Evolutionary conservation across 805 yeast species (phyloP).

Genomic region (Helenozyma rhizophorensis): DNA sequence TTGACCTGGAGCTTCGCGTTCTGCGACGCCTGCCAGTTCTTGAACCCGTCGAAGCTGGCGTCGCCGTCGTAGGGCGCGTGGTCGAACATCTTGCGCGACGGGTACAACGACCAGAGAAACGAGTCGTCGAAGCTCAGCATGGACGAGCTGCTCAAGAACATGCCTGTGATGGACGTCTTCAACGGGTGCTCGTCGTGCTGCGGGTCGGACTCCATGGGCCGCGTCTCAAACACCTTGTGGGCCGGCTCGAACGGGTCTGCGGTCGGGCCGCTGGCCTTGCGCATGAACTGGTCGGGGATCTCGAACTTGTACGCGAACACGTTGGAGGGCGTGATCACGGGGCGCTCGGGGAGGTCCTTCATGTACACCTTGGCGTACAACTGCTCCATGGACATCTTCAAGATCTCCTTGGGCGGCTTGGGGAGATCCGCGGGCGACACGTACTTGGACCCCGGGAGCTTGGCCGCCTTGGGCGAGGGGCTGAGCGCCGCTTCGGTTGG

Average conservation of each 20-base stretch:
- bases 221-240: constrained; percentile 1
- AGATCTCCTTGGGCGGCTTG: constrained; percentile 19
- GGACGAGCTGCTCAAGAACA: constrained; percentile 32
- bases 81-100: constrained; percentile 31
- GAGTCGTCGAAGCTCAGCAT: constrained; percentile 35
- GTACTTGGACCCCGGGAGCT: constrained; percentile 7
- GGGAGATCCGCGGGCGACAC: constrained; percentile 32
- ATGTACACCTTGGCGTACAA: constrained; percentile 12
- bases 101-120: constrained; percentile 36
- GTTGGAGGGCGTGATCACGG: constrained; percentile 1
- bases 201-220: background rate
- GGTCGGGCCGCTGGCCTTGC: background rate
- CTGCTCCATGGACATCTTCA: constrained; percentile 11
- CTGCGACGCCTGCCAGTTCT: constrained; percentile 31
- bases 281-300: constrained; percentile 1
- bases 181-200: constrained; percentile 33
- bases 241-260: constrained; percentile 1
- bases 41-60: constrained; percentile 24
- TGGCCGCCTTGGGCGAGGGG: too few species aligned
- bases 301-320: constrained; percentile 11
- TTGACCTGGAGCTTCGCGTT: constrained; percentile 19
- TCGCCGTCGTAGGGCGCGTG: constrained; percentile 30
- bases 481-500: too few species aligned
- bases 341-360: constrained; percentile 7
- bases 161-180: constrained; percentile 35